A percentile compares a stretch with the other conserved stretches of the same genome.
Conservation (phyloP, 176 grass and related monocot genomes). For the Bothriochloa decipiens region DNA sequence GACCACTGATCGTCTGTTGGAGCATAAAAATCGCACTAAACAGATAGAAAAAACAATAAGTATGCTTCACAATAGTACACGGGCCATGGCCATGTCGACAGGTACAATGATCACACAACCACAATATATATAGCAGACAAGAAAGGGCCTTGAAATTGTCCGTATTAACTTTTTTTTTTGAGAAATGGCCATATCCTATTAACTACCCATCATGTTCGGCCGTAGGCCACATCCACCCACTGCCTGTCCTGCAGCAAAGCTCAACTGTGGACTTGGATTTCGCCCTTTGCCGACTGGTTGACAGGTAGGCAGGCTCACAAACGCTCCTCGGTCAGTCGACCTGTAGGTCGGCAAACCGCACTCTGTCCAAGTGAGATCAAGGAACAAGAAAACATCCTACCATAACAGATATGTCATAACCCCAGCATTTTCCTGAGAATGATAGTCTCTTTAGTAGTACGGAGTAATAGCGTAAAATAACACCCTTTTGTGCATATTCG, state of each 20-base stretch:
- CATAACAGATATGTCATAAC: background rate
- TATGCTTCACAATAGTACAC: background rate
- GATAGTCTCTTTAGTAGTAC: constrained; percentile 1
- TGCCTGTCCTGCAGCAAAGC: background rate
- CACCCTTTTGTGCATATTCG: background rate
- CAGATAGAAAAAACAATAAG: background rate
- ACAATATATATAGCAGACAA: background rate
- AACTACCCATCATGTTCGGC: background rate
- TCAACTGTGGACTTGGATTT: background rate
- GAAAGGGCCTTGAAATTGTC: too few relatives aligned
- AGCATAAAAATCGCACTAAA: background rate
- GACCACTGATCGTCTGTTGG: background rate
- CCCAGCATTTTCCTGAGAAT: constrained; percentile 58
- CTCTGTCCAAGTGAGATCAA: background rate
- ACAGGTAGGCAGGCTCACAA: background rate
- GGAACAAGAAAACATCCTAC: background rate
- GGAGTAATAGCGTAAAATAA: constrained; percentile 2
- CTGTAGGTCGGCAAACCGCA: background rate
- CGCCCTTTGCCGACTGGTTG: background rate
- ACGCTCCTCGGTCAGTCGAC: background rate
- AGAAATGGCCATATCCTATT: too few relatives aligned
- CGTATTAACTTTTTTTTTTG: too few relatives aligned
- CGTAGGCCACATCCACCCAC: background rate
- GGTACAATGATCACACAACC: background rate
- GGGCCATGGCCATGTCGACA: background rate